These are phyloP conservation scores for Pythium coloratum DNA, from an alignment of 352 stramenopile genomes.

Conservation along the genomic window DNA sequence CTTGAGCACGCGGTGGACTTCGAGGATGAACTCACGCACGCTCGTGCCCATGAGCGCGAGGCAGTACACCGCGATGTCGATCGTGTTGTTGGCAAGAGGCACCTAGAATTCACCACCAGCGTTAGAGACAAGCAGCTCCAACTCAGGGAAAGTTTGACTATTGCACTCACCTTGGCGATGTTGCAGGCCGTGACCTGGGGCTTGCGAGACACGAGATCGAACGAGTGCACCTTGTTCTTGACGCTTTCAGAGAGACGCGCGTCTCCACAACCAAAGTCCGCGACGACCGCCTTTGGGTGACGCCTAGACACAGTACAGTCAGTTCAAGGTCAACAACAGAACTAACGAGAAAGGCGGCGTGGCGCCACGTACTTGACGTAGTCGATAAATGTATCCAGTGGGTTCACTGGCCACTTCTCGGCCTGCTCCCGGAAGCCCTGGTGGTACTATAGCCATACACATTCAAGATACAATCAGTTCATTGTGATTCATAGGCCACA, in stretches of 20 bases:
- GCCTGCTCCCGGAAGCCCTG: slow-evolving; percentile 97
- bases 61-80: slow-evolving; percentile 98
- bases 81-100: slow-evolving; percentile 81
- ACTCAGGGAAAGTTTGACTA: background rate
- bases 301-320: slow-evolving; percentile 32
- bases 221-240: slow-evolving; percentile 94
- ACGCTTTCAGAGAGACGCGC: slow-evolving; percentile 92
- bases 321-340: slow-evolving; percentile 4
- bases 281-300: slow-evolving; percentile 81
- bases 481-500: background rate
- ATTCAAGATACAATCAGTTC: slow-evolving; percentile 1
- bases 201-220: slow-evolving; percentile 96
- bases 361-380: slow-evolving; percentile 81
- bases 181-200: slow-evolving; percentile 95
- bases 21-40: slow-evolving; percentile 95
- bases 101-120: slow-evolving; percentile 63
- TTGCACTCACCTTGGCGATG: slow-evolving; percentile 86
- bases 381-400: slow-evolving; percentile 96
- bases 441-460: slow-evolving; percentile 85
- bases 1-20: slow-evolving; percentile 95
- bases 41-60: slow-evolving; percentile 98
- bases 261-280: slow-evolving; percentile 99
- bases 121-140: slow-evolving; percentile 5
- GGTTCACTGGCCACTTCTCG: slow-evolving; percentile 96
- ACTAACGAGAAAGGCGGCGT: background rate